Evolutionary conservation across 495 filamentous ascomycete genomes (phyloP).

Genomic region (Penicillium steckii): DNA sequence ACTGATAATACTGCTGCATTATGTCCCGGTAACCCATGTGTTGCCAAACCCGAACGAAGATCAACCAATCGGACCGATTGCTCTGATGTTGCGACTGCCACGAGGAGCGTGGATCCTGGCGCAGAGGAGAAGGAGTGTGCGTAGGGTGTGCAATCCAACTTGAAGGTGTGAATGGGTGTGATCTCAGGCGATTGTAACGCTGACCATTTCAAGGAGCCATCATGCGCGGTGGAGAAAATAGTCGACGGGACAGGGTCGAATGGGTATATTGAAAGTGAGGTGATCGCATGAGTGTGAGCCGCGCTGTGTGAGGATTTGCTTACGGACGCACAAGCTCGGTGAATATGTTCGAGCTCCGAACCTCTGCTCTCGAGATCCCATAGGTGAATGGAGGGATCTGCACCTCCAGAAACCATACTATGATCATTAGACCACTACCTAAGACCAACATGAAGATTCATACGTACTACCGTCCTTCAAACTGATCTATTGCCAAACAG

Average conservation of each 20-base stretch:
- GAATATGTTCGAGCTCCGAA: slow-evolving; percentile 43
- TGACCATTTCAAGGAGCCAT: slow-evolving; percentile 79
- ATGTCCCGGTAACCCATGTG: slow-evolving; percentile 77
- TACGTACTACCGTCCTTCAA: slow-evolving; percentile 73
- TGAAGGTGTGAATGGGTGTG: slow-evolving; percentile 61
- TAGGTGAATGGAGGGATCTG: slow-evolving; percentile 72
- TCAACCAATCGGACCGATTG: slow-evolving; percentile 79
- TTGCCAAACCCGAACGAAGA: slow-evolving; percentile 69
- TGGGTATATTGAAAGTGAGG: slow-evolving; percentile 83
- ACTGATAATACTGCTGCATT: slow-evolving; percentile 68
- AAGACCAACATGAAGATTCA: slow-evolving; percentile 1
- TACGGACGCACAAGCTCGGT: slow-evolving; percentile 48
- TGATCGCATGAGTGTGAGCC: slow-evolving; percentile 75
- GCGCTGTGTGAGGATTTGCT: slow-evolving; percentile 41
- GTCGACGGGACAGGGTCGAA: slow-evolving; percentile 69
- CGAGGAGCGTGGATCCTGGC: slow-evolving; percentile 65
- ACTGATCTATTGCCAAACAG: slow-evolving; percentile 69
- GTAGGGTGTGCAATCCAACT: slow-evolving; percentile 69
- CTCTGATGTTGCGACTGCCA: slow-evolving; percentile 82
- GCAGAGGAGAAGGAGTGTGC: slow-evolving; percentile 73
- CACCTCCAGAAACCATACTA: slow-evolving; percentile 79
- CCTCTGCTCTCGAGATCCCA: slow-evolving; percentile 73
- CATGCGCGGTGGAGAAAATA: slow-evolving; percentile 81
- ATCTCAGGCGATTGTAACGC: slow-evolving; percentile 53
- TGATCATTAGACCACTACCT: slow-evolving; percentile 13